phyloP scores from a whole-genome alignment of 169 alveolate species.

The Plasmodium vivax region DNA sequence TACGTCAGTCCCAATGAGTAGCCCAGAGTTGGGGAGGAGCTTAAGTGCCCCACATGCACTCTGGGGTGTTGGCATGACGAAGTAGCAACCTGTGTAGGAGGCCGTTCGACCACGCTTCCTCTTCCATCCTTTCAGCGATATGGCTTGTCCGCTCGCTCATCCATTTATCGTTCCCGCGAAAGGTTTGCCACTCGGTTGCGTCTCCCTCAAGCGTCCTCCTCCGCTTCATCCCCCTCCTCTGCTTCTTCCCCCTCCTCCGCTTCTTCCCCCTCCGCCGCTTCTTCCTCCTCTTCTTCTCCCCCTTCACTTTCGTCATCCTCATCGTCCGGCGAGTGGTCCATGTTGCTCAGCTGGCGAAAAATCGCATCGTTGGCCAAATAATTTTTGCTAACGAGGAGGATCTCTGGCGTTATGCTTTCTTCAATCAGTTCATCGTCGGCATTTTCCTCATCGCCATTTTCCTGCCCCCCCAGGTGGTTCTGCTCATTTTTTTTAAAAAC shows the following conservation, averaged over 20 bases:
- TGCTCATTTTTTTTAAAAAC: not conserved
- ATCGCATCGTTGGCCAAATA: constrained; percentile 6
- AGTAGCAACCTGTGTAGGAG: not conserved
- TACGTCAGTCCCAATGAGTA: not conserved
- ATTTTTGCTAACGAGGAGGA: constrained; percentile 33
- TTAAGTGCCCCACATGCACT: not conserved
- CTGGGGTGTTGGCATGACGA: not conserved
- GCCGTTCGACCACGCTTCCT: not conserved
- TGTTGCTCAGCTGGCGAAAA: constrained; percentile 55
- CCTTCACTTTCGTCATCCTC: not conserved
- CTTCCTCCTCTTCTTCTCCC: not conserved
- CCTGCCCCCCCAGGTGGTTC: not conserved
- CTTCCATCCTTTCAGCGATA: not conserved
- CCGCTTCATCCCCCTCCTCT: not conserved
- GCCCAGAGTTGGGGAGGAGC: not conserved
- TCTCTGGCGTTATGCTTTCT: constrained; percentile 48
- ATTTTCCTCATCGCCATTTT: not conserved
- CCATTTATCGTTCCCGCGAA: not conserved
- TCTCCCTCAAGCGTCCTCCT: not conserved
- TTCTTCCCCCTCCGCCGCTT: not conserved
- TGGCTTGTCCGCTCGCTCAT: not conserved
- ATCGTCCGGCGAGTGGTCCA: constrained; percentile 37
- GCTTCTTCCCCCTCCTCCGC: not conserved
- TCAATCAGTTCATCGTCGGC: not conserved
- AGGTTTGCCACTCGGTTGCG: not conserved